Base-by-base conservation (phyloP, 495 filamentous ascomycete species). In the Echria macrotheca region DNA sequence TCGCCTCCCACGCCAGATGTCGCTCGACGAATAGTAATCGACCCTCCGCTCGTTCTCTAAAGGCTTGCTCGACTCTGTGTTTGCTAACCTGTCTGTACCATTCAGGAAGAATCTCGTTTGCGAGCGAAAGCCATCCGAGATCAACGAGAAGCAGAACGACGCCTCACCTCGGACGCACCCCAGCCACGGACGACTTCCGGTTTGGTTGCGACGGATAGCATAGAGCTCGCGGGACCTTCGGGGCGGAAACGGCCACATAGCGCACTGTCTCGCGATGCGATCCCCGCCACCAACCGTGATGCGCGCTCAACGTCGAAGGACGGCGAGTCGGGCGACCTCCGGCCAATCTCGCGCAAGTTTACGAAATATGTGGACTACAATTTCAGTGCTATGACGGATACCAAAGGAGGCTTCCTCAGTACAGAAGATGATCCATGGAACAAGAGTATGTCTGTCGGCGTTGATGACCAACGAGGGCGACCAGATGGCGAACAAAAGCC, bases 311-410 rank as follows among this genome's bases (percentile, higher is more conserved):
- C 46, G 23, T 19, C 46, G 0, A 57, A 62, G 14, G 60, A 66
- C 15, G 76, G 81, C 18, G 73, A 76, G 24, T 70, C 80, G 85
- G 2, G 85, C 82, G 40, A 79, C 77, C 17, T 63, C 22, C 57
- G n/a, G 10, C 62, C 62, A 17, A 41, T 60, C 4, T 59, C 62
- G 19, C 39, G 43, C 47, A 95, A 91, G 56, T 96, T 96, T 58
- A 78, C 82, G 35, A 89, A 90, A 66, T 97, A 83, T 67, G 87
- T 98, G 55, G 93, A 98, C 50, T 96, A 96, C 66, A 94, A 98
- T 69, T 90, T 98, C 55, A 87, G 84, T 54, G 89, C 89, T 70
- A 98, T 98, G 88, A 91, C 84, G 11, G 93, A 98, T 63, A 96
- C 93, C 5, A 96, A 96, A 58, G 93, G 93, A 33, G 93, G 93